Conservation (phyloP, 2,329 filamentous ascomycete genomes). For the Aspergillus alliaceus region DNA sequence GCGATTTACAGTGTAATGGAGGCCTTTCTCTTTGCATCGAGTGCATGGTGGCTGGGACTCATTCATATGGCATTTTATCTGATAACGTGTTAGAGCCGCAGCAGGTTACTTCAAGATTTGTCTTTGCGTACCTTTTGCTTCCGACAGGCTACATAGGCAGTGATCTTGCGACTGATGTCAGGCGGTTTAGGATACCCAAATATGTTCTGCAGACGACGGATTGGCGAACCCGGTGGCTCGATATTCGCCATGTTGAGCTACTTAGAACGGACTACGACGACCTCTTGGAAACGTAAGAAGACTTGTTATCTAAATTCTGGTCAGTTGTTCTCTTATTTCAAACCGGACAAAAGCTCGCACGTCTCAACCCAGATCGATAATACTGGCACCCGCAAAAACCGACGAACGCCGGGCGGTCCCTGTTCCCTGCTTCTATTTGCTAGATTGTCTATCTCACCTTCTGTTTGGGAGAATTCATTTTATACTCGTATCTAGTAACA, state of each 20-base stretch:
- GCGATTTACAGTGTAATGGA: slow-evolving; percentile 44
- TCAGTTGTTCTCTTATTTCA: too few species aligned
- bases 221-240: not conserved
- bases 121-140: slow-evolving; percentile 24
- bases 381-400: too few species aligned
- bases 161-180: slow-evolving; percentile 35
- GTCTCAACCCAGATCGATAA: too few species aligned
- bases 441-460: too few species aligned
- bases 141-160: slow-evolving; percentile 31
- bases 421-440: too few species aligned
- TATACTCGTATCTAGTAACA: too few species aligned
- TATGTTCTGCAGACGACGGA: not conserved
- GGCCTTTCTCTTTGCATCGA: slow-evolving; percentile 41
- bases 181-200: slow-evolving; percentile 35
- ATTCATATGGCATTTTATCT: slow-evolving; percentile 46
- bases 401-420: too few species aligned
- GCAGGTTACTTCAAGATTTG: not conserved
- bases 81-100: not conserved
- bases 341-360: too few species aligned
- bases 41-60: slow-evolving; percentile 39
- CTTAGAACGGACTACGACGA: not conserved
- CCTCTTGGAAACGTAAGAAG: too few species aligned
- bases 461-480: too few species aligned
- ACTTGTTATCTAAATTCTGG: too few species aligned
- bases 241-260: not conserved